These are phyloP conservation scores for Suhomyces sp. DNA, from an alignment of 805 yeast species.

Conservation along the genomic window DNA sequence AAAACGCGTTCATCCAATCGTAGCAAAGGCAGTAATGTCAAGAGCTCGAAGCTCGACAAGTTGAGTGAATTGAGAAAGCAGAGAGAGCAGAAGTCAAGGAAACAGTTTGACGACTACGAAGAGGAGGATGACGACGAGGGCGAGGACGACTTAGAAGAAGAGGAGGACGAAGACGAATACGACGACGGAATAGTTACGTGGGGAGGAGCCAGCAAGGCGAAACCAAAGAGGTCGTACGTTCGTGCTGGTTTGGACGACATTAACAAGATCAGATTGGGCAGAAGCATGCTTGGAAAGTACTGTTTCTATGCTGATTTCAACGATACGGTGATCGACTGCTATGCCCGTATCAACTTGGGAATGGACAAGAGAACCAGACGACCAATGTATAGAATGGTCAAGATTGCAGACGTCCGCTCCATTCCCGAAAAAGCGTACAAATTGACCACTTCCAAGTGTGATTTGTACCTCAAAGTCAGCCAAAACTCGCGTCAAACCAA, in stretches of 20 bases:
- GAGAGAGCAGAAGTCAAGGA: slow-evolving; percentile 56
- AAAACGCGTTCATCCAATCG: slow-evolving; percentile 41
- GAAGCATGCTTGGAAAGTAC: slow-evolving; percentile 68
- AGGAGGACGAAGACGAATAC: slow-evolving; percentile 41
- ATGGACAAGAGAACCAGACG: slow-evolving; percentile 56
- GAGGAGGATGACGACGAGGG: slow-evolving; percentile 30
- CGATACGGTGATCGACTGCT: slow-evolving; percentile 66
- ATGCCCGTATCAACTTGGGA: slow-evolving; percentile 82
- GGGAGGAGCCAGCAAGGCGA: slow-evolving; percentile 44
- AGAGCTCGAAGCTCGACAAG: slow-evolving; percentile 47
- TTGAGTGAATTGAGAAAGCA: slow-evolving; percentile 73
- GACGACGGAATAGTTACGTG: slow-evolving; percentile 17
- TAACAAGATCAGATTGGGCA: slow-evolving; percentile 72
- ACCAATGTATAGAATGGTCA: slow-evolving; percentile 79
- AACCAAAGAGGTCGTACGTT: slow-evolving; percentile 33
- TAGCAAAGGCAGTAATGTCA: slow-evolving; percentile 20
- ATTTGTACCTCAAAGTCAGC: slow-evolving; percentile 64
- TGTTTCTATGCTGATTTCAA: slow-evolving; percentile 82
- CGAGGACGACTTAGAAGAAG: slow-evolving; percentile 30
- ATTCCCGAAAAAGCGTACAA: slow-evolving; percentile 41
- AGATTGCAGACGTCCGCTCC: slow-evolving; percentile 61
- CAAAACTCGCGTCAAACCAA: slow-evolving; percentile 75
- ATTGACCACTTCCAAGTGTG: slow-evolving; percentile 42
- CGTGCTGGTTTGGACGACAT: slow-evolving; percentile 60
- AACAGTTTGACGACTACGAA: slow-evolving; percentile 17